Percentiles rank a stretch among this genome's conserved stretches.
Evolutionary conservation across 1,139 yeast genomes (phyloP).

Genomic region (Saccharomycopsis hybrid): DNA sequence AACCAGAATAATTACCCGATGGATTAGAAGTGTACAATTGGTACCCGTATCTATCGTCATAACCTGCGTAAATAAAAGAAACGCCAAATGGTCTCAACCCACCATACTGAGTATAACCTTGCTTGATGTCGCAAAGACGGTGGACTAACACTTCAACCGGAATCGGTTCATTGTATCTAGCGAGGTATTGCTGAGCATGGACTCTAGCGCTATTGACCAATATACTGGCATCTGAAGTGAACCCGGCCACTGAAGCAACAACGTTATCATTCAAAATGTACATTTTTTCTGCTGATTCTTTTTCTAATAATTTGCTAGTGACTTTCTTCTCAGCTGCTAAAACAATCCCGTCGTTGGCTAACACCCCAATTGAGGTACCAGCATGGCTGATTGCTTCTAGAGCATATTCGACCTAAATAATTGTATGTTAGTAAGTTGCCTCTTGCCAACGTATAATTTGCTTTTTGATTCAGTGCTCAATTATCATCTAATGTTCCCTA

Average conservation of each 20-base stretch:
- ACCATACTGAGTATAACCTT: conserved; percentile 98
- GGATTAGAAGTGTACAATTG: conserved; percentile 96
- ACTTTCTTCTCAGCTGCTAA: conserved; percentile 95
- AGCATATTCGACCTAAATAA: conserved; percentile 74
- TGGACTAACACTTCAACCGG: conserved; percentile 90
- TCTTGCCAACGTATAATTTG: conserved; percentile 6
- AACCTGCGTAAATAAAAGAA: conserved; percentile 92
- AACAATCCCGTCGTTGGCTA: conserved; percentile 89
- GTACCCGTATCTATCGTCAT: conserved; percentile 83
- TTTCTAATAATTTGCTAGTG: conserved; percentile 85
- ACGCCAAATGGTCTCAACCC: conserved; percentile 98
- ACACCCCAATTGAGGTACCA: conserved; percentile 94
- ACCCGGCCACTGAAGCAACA: conserved; percentile 96
- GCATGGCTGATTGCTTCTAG: conserved; percentile 97
- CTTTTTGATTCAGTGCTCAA: not conserved
- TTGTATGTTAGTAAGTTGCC: too few relatives aligned
- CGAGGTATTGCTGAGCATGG: conserved; percentile 76
- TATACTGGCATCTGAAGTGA: conserved; percentile 95
- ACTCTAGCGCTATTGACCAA: conserved; percentile 84
- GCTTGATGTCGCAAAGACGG: conserved; percentile 86
- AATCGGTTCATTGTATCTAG: conserved; percentile 82
- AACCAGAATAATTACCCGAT: conserved; percentile 94
- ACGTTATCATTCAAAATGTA: conserved; percentile 77
- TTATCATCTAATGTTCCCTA: not conserved
- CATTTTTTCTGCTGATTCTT: conserved; percentile 90